phyloP scores from a whole-genome alignment of 176 grass and related monocot genomes.

The Rhipidocladum racemiflorum region DNA sequence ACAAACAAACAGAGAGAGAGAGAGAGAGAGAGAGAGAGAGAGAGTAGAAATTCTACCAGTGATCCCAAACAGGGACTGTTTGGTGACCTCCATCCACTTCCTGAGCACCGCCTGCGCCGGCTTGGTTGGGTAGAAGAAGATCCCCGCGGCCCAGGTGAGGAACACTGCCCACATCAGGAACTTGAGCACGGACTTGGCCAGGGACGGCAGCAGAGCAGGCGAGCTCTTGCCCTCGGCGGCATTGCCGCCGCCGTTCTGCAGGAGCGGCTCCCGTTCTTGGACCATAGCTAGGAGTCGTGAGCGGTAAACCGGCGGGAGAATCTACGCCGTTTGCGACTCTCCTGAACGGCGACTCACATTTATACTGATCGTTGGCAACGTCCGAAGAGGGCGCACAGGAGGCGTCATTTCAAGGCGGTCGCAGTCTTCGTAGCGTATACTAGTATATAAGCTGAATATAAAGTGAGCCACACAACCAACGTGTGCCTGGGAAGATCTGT shows the following conservation, averaged over 20 bases:
- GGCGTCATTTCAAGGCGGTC: neutral
- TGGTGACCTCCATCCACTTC: constrained; percentile 23
- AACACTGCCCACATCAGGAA: constrained; percentile 75
- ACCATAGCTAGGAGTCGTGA: constrained; percentile 5
- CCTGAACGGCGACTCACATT: neutral
- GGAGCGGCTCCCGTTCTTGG: constrained; percentile 45
- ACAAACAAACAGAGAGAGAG: neutral
- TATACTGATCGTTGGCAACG: constrained; percentile 25
- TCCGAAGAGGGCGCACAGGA: neutral
- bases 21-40: neutral
- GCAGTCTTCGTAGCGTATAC: too few species aligned
- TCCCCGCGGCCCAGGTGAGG: constrained; percentile 56
- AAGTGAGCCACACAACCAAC: constrained; percentile 20
- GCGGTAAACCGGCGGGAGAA: neutral
- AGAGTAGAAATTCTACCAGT: constrained; percentile 42
- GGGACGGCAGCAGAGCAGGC: constrained; percentile 24
- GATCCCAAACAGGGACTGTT: constrained; percentile 48
- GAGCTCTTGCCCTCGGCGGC: constrained; percentile 1
- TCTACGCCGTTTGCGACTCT: neutral
- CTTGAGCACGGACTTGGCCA: constrained; percentile 62
- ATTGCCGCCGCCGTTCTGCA: constrained; percentile 18
- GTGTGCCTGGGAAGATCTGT: constrained; percentile 2
- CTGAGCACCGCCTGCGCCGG: constrained; percentile 24
- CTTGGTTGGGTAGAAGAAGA: constrained; percentile 70
- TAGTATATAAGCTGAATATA: too few species aligned